Percentiles rank a stretch among this genome's conserved stretches.
These are phyloP conservation scores for Metschnikowia chrysomelidarum DNA, from an alignment of 805 yeast species.

Conservation along the genomic window DNA sequence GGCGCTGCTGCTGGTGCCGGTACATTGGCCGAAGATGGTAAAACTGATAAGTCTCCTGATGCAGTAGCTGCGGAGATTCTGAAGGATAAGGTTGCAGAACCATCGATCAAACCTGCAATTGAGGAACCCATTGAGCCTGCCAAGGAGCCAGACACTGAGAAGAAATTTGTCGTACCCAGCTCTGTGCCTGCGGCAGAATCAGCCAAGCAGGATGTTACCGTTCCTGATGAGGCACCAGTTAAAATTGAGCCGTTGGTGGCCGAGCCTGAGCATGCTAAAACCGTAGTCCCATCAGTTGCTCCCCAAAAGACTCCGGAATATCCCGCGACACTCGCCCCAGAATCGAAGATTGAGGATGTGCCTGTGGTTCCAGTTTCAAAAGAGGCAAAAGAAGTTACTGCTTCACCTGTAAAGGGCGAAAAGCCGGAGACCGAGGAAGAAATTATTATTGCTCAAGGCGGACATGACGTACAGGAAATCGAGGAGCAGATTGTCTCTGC, in stretches of 20 bases:
- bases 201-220: conserved; percentile 1
- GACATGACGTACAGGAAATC: conserved; percentile 25
- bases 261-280: background rate
- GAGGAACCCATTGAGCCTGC: conserved; percentile 11
- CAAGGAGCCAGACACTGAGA: conserved; percentile 1
- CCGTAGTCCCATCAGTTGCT: background rate
- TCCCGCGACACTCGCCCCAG: conserved; percentile 9
- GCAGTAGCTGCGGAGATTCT: conserved; percentile 9
- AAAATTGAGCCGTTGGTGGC: conserved; percentile 2
- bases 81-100: conserved; percentile 7
- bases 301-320: conserved; percentile 2
- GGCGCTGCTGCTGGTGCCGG: conserved; percentile 19
- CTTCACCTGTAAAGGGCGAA: conserved; percentile 18
- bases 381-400: conserved; percentile 19
- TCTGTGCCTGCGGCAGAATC: conserved; percentile 9
- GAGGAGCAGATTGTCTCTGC: conserved; percentile 35
- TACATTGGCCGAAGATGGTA: conserved; percentile 3
- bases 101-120: conserved; percentile 13
- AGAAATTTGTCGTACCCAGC: background rate
- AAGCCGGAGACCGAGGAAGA: conserved; percentile 30
- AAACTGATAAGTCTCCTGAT: conserved; percentile 4
- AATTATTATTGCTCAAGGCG: conserved; percentile 41
- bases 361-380: conserved; percentile 4
- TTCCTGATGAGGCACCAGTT: no score
- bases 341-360: conserved; percentile 6